Conservation (phyloP, 345 rosid genomes). For the Citrus sinensis region DNA sequence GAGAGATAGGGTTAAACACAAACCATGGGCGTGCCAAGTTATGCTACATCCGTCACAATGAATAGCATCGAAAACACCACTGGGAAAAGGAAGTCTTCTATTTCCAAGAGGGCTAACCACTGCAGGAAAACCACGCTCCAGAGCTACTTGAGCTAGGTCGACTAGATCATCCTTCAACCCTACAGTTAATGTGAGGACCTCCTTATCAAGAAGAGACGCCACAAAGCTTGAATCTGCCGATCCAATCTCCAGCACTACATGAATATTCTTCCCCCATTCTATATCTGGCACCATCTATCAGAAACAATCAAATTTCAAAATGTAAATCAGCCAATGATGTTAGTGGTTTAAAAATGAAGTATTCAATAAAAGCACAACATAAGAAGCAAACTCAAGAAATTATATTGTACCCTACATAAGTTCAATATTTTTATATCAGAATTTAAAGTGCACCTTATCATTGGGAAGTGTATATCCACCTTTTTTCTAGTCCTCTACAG, state of each 20-base stretch:
- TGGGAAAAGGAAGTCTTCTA: slow-evolving; percentile 89
- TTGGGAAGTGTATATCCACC: not conserved
- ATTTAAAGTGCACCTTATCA: not conserved
- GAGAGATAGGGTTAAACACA: slow-evolving; percentile 9
- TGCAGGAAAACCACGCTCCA: slow-evolving; percentile 90
- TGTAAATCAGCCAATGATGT: slow-evolving; percentile 5
- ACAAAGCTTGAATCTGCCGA: slow-evolving; percentile 70
- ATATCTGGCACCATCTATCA: slow-evolving; percentile 97
- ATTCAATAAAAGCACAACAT: not conserved
- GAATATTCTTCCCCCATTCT: slow-evolving; percentile 98
- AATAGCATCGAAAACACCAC: slow-evolving; percentile 84
- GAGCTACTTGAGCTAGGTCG: slow-evolving; percentile 83
- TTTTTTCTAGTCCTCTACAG: not conserved
- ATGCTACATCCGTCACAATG: slow-evolving; percentile 81
- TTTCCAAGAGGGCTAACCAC: slow-evolving; percentile 62
- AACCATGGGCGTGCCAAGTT: slow-evolving; percentile 84
- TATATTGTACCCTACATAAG: not conserved
- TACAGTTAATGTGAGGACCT: slow-evolving; percentile 66
- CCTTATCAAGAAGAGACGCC: slow-evolving; percentile 74
- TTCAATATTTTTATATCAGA: not conserved
- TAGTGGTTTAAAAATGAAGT: not conserved
- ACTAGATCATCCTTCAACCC: slow-evolving; percentile 92
- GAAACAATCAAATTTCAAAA: slow-evolving; percentile 34
- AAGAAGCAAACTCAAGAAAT: not conserved
- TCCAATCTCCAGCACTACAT: slow-evolving; percentile 81